Base-by-base conservation (phyloP, 1,284 basidiomycete genomes). In the Ustilago hordei region DNA sequence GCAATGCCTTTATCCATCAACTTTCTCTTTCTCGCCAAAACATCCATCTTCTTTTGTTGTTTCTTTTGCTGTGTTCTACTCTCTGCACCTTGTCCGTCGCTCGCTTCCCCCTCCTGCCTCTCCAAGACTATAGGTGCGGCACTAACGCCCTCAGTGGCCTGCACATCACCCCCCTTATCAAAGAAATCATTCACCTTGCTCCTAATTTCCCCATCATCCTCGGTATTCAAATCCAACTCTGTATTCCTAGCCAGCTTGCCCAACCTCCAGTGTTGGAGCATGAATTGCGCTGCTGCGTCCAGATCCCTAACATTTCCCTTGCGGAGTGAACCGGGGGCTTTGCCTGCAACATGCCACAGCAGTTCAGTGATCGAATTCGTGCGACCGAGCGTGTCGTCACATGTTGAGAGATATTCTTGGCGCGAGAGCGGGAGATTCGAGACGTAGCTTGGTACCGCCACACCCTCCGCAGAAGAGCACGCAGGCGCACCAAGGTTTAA, bases 401-500 rank as follows among this genome's bases (percentile, higher is more conserved):
- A 72, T 4, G 64, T 72, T 3, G 64, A 43, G 9, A 75, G 53
- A 39, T 69, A 76, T 5, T 47, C 55, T 8, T n/a, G n/a, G 7
- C 52, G 15, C 3, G 65, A 55, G 1, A 72, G 55, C 0, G 77
- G 77, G 11, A 79, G 54, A 28, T 71, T 68, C 0, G 4, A n/a
- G n/a, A 71, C 34, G 50, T 79, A 79, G 11, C 32, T 54, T 35
- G 75, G 67, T 28, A 62, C 6, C 1, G 28, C 5, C 31, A 12
- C 4, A 5, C 7, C 32, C n/a, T 17, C n/a, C 3, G 48, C 48
- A 1, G 41, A 36, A 19, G 36, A 41, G 12, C 55, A 36, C 3
- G 57, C 4, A 8, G 39, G 23, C 4, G 62, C 35, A 17, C 88
- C 69, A 54, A 93, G 87, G 87, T 95, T 95, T 69, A 98, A 88